Base-by-base conservation (phyloP, 768 basidiomycete genomes). In the Piloderma croceum region DNA sequence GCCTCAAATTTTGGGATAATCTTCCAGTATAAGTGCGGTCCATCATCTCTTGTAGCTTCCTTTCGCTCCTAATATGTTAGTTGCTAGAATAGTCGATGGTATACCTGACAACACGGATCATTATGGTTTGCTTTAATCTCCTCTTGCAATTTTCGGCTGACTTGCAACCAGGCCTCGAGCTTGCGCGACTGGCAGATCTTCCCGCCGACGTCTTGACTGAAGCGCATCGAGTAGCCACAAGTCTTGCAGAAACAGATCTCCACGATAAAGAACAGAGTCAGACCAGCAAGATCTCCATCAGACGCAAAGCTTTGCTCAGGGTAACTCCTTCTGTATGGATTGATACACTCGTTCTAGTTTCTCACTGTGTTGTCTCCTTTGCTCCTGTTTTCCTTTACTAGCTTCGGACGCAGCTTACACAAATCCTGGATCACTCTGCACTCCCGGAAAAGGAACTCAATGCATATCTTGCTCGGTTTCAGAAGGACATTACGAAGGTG, bases 171-270 rank as follows among this genome's bases (percentile, higher is more conserved):
- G 93, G 94, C 3, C 67, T 99, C 9, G 87, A 96, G 50, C 74
- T 97, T 20, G 92, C 93, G 10, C 77, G 78, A 34, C 72, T 94
- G 5, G 92, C 90, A 1, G 90, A 92, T 53, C 68, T 99, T 1
- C 94, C 94, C 0, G 46, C 58, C 0, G 76, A 85, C 34, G 77
- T 94, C 10, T 57, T 92, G 31, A 46, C 52, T 4, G 80, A 85
- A 57, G 81, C 75, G 5, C 73, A 63, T 43, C 66, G 76, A 41
- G 76, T 88, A 0, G 76, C 89, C 3, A 67, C 69, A 11, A 64
- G 60, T 7, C 72, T 96, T 7, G 62, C 71, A 3, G 74, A 74
- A 17, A 59, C 81, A 6, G 77, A 87, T 42, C 67, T 69, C 3
- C 70, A 65, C 43, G 61, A 74, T 31, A 69, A 83, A 55, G 72